Evolutionary conservation across 139 green algal genomes (phyloP).

Genomic region (Pleodorina starrii): DNA sequence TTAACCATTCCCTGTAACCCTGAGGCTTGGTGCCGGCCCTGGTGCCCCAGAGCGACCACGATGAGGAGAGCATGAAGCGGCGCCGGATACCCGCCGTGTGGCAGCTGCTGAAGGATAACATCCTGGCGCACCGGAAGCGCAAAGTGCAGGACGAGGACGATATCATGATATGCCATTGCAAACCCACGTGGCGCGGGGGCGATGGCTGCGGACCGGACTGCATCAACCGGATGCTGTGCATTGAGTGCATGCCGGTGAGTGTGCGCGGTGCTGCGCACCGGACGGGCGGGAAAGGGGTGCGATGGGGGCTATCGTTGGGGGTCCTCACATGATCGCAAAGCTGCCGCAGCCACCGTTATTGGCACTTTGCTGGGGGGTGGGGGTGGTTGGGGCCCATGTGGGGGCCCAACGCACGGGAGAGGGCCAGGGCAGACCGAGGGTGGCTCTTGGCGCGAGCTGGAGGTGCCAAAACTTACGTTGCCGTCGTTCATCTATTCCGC

Average conservation of each 20-base stretch:
- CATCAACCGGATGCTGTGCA: slow-evolving; percentile 95
- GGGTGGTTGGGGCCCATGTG: too few species aligned
- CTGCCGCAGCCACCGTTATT: too few species aligned
- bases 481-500: too few species aligned
- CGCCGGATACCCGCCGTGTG: slow-evolving; percentile 80
- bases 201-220: slow-evolving; percentile 92
- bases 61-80: slow-evolving; percentile 54
- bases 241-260: slow-evolving; percentile 89
- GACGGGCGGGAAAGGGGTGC: too few species aligned
- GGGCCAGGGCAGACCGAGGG: too few species aligned
- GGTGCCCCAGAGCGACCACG: slow-evolving; percentile 23
- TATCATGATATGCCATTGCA: slow-evolving; percentile 96
- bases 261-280: not conserved
- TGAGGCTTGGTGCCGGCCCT: not conserved
- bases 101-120: slow-evolving; percentile 87
- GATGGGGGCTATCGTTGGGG: too few species aligned
- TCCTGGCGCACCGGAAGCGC: slow-evolving; percentile 83
- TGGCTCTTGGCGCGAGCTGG: too few species aligned
- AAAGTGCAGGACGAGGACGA: slow-evolving; percentile 92
- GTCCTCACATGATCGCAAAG: too few species aligned
- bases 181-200: slow-evolving; percentile 66
- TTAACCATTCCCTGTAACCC: not conserved
- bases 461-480: too few species aligned
- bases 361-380: too few species aligned
- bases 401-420: too few species aligned